These are phyloP conservation scores for Gracilariopsis chorda DNA, from an alignment of 23 red algal genomes.

Conservation along the genomic window DNA sequence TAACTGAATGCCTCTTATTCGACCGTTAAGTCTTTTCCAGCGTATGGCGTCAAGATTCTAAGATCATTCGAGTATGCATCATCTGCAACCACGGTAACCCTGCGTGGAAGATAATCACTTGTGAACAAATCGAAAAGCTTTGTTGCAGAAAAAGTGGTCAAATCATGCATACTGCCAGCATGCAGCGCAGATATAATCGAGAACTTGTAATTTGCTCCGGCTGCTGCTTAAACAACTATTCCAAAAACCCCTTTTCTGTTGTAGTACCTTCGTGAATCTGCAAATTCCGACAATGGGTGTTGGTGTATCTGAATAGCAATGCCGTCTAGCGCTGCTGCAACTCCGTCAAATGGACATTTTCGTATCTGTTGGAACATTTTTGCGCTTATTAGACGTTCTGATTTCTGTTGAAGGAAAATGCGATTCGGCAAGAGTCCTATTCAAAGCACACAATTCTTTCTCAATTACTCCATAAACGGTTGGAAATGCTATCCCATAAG, in stretches of 20 bases:
- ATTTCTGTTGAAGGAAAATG: too few species aligned
- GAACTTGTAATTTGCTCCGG: not conserved
- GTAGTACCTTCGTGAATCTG: too few species aligned
- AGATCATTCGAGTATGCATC: not conserved
- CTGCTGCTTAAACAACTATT: not conserved
- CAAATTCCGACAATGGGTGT: too few species aligned
- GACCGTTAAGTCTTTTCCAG: not conserved
- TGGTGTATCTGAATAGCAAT: too few species aligned
- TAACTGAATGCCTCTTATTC: not conserved
- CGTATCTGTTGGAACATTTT: too few species aligned
- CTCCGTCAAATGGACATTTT: too few species aligned
- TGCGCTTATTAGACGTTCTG: too few species aligned
- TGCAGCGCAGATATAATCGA: not conserved
- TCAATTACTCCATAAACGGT: slow-evolving; percentile 10
- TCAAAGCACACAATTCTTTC: not conserved
- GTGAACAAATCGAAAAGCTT: not conserved
- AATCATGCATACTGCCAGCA: not conserved
- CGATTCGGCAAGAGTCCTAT: too few species aligned
- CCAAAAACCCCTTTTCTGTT: not conserved
- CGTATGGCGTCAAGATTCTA: not conserved
- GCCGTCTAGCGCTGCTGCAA: too few species aligned
- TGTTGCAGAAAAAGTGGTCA: not conserved
- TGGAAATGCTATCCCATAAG: not conserved
- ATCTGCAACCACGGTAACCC: not conserved
- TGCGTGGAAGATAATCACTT: not conserved